Evolutionary conservation across 2,329 filamentous ascomycete species (phyloP).

Genomic region (Trichoderma aggressivum): DNA sequence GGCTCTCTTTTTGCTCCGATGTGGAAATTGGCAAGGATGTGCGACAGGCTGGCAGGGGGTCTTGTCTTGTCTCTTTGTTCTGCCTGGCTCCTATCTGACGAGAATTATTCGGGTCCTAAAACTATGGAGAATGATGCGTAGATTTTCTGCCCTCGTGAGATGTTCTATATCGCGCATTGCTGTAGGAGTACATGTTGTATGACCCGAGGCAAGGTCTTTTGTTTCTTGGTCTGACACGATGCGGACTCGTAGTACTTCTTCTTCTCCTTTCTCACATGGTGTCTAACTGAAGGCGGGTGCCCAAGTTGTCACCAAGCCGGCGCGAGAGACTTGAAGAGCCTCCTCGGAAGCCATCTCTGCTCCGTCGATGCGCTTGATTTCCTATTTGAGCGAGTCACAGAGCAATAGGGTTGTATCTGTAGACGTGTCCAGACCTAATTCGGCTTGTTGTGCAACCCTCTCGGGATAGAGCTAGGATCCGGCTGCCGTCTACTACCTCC

Average conservation of each 20-base stretch:
- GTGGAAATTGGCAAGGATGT: neutral
- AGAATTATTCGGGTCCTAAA: conserved; percentile 16
- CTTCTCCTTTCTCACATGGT: conserved; percentile 7
- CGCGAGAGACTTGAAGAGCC: neutral
- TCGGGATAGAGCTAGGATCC: neutral
- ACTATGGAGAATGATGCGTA: neutral
- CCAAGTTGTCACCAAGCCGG: neutral
- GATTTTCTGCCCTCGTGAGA: neutral
- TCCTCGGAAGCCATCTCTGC: neutral
- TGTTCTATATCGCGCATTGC: conserved; percentile 12
- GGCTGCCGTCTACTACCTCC: neutral
- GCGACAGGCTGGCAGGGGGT: neutral
- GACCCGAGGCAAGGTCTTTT: neutral
- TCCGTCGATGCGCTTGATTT: neutral
- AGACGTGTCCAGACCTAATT: neutral
- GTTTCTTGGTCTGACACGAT: neutral
- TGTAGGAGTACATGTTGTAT: neutral
- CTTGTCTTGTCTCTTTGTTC: neutral
- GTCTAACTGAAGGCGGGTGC: conserved; percentile 10
- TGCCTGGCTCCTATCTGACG: conserved; percentile 1
- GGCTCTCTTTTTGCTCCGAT: conserved; percentile 6
- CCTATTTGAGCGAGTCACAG: neutral
- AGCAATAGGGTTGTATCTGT: neutral
- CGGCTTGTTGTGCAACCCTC: neutral
- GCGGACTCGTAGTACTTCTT: neutral